Percentiles rank a stretch among this genome's conserved stretches.
These are phyloP conservation scores for Pythium sp. DNA, from an alignment of 352 stramenopile genomes.

Conservation along the genomic window DNA sequence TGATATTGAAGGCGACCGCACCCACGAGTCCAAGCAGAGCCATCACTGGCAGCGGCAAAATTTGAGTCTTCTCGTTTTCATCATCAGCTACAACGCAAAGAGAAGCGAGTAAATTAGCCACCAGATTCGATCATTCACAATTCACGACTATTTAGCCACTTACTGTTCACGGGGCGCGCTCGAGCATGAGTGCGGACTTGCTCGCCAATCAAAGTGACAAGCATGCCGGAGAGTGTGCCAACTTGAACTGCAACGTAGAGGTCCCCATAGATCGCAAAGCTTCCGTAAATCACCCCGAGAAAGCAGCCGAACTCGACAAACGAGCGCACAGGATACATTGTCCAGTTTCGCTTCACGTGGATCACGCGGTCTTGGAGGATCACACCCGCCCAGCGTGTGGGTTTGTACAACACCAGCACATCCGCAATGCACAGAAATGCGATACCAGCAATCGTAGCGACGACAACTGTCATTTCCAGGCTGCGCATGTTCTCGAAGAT, in stretches of 20 bases:
- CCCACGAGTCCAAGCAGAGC: conserved; percentile 70
- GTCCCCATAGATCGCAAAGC: conserved; percentile 81
- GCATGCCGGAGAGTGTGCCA: conserved; percentile 75
- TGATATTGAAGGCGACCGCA: conserved; percentile 84
- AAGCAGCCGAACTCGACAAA: conserved; percentile 86
- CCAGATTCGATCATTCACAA: neutral
- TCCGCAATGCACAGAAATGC: conserved; percentile 83
- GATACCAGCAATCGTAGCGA: conserved; percentile 78
- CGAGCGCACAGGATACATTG: conserved; percentile 69
- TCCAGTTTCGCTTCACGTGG: conserved; percentile 68
- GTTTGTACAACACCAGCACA: conserved; percentile 52
- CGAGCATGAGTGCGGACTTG: conserved; percentile 60
- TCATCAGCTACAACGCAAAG: conserved; percentile 24
- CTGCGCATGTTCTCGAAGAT: conserved; percentile 88
- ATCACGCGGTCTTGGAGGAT: conserved; percentile 86
- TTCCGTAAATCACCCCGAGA: conserved; percentile 86
- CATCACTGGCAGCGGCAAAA: conserved; percentile 83
- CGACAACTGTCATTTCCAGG: conserved; percentile 73
- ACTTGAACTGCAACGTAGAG: conserved; percentile 80
- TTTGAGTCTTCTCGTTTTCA: conserved; percentile 56
- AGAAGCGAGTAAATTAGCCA: conserved; percentile 3
- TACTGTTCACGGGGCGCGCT: conserved; percentile 42
- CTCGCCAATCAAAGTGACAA: conserved; percentile 77
- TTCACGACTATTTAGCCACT: neutral
- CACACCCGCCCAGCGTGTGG: conserved; percentile 66